Evolutionary conservation across 371 early-diverging fungal genomes (phyloP).

Genomic region (Circinella minor): DNA sequence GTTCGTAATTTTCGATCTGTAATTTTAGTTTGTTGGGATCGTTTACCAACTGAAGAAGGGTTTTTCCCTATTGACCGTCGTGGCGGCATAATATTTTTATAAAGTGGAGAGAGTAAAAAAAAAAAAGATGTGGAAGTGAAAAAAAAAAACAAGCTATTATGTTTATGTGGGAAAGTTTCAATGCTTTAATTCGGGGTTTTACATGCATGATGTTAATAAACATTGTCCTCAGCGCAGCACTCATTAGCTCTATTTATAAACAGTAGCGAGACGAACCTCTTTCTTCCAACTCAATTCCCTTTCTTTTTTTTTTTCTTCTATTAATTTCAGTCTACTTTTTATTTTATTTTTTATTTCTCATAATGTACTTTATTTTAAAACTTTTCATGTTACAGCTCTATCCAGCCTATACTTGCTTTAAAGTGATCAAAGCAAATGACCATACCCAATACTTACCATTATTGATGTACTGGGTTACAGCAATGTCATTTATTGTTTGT

Average conservation of each 20-base stretch:
- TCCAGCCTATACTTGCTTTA: conserved; percentile 49
- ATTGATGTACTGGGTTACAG: conserved; percentile 52
- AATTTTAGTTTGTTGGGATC: background rate
- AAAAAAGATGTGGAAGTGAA: too few relatives aligned
- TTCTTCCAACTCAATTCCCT: background rate
- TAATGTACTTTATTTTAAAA: conserved; percentile 43
- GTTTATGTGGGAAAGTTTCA: too few relatives aligned
- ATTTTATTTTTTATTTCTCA: background rate
- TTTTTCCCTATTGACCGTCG: background rate
- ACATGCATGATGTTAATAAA: too few relatives aligned
- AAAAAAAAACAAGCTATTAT: too few relatives aligned
- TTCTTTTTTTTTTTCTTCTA: background rate
- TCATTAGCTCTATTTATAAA: too few relatives aligned
- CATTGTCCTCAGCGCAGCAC: too few relatives aligned
- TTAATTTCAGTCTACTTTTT: background rate
- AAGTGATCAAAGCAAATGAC: conserved; percentile 42
- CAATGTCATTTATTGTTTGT: conserved; percentile 36
- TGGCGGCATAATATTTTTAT: background rate
- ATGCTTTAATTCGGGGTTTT: too few relatives aligned
- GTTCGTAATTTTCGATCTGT: background rate
- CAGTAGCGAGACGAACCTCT: background rate
- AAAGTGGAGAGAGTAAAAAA: background rate
- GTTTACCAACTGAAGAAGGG: background rate
- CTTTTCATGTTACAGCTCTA: conserved; percentile 44
- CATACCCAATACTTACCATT: conserved; percentile 37